phyloP scores from a whole-genome alignment of 2,329 filamentous ascomycete genomes.

The Teratosphaeria epicoccoides region DNA sequence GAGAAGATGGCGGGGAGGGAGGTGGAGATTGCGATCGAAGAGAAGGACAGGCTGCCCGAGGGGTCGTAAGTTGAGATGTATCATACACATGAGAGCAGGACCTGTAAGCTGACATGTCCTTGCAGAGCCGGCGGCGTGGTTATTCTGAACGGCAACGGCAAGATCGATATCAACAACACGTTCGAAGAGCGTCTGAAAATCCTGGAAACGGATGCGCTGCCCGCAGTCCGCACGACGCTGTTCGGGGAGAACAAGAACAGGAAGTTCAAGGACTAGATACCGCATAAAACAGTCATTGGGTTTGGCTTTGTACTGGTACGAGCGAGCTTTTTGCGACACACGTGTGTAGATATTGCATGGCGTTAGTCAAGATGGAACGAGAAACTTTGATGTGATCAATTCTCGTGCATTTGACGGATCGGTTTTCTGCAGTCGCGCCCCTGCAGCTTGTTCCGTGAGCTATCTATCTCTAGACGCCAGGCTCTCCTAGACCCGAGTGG shows the following conservation, averaged over 20 bases:
- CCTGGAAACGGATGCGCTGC: constrained; percentile 74
- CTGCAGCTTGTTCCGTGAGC: neutral
- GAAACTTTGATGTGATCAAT: too few species aligned
- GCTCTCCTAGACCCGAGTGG: neutral
- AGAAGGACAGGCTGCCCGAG: constrained; percentile 67
- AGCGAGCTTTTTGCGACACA: too few species aligned
- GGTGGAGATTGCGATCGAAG: constrained; percentile 60
- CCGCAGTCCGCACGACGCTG: constrained; percentile 70
- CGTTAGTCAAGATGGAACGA: too few species aligned
- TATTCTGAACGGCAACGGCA: constrained; percentile 72
- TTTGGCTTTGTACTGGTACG: neutral
- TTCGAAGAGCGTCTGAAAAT: constrained; percentile 83
- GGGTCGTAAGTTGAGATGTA: constrained; percentile 56
- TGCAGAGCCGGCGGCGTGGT: constrained; percentile 70
- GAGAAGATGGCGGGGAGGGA: constrained; percentile 58
- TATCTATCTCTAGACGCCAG: neutral
- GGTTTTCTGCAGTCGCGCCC: too few species aligned
- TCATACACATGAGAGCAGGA: neutral
- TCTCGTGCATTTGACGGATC: too few species aligned
- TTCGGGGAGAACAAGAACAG: constrained; percentile 94
- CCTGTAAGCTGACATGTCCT: neutral
- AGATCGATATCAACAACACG: constrained; percentile 98
- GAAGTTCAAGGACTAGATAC: constrained; percentile 74
- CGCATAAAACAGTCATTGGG: neutral
- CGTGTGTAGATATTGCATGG: neutral